Base-by-base conservation (phyloP, 768 basidiomycete species). In the Pisolithus albus region DNA sequence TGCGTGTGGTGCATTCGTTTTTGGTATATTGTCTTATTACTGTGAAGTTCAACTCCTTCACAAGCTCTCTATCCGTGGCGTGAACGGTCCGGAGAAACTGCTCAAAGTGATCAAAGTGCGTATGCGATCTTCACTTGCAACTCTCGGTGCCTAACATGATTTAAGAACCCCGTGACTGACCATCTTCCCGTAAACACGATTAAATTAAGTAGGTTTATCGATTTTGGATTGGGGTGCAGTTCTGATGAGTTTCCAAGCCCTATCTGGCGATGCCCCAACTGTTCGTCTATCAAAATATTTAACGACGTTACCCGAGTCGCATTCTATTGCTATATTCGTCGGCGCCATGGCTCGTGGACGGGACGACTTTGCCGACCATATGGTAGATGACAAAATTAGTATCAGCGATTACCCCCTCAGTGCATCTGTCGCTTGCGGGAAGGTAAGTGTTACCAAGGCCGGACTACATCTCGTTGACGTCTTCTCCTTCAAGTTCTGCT, bases 341-440 rank as follows among this genome's bases (percentile, higher is more conserved):
- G 95, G 95, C 46, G 96, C 95, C 19, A 99, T 99, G 95, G 95
- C 95, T 6, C 78, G 95, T 52, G 95, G 95, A 10, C 83, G 80
- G 47, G 96, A 99, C 59, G 91, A 95, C 71, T 99, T 99, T 72
- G 96, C 96, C 13, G 96, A 99, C 69, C 86, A 81, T 21, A 74
- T 88, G 58, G 88, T 97, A 0, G 96, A 99, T 64, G 85, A 95
- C 70, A 99, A 99, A 73, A 92, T 98, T 60, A 83, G 90, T 56
- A 92, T 99, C 69, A 93, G 90, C 61, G 85, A 96, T 60, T 99
- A 94, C 70, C 80, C 91, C 2, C 71, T 96, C 45, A 94, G 91
- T 61, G 93, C 93, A 23, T 85, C 86, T 48, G 94, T 97, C 24
- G 94, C 95, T 18, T 98, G 95, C 63, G 95, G 95, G 54, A 97